Conservation (phyloP, 345 rosid species). For the Kandelia obovata region DNA sequence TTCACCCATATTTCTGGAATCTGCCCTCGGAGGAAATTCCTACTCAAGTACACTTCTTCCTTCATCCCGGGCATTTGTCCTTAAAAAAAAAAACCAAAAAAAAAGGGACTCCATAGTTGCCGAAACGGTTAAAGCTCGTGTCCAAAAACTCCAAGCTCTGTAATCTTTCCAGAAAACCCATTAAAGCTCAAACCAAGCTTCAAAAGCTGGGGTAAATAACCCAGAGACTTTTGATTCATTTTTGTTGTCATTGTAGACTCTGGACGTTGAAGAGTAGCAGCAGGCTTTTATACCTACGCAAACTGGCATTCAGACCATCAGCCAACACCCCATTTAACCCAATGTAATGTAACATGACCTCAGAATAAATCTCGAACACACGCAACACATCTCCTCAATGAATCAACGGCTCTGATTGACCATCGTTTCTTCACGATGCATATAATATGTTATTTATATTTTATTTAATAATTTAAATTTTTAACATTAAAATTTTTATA, state of each 20-base stretch:
- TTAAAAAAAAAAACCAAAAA: slow-evolving; percentile 10
- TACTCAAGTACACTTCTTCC: slow-evolving; percentile 48
- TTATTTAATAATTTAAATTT: no score
- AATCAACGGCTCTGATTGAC: no score
- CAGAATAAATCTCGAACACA: slow-evolving; percentile 9
- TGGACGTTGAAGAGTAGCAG: no score
- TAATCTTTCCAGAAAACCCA: slow-evolving; percentile 40
- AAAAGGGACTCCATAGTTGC: slow-evolving; percentile 50
- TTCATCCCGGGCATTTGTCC: slow-evolving; percentile 39
- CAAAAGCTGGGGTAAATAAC: slow-evolving; percentile 40
- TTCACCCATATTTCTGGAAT: slow-evolving; percentile 61
- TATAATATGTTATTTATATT: no score
- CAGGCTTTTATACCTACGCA: no score
- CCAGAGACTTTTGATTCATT: slow-evolving; percentile 12
- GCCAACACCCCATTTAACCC: no score
- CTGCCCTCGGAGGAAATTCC: slow-evolving; percentile 49
- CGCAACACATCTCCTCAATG: no score
- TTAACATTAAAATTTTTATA: no score
- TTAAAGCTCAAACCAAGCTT: slow-evolving; percentile 60
- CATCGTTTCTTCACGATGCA: no score
- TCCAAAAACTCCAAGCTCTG: slow-evolving; percentile 48
- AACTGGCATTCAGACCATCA: no score
- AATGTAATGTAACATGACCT: no score
- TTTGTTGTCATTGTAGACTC: no score
- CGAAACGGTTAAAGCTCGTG: slow-evolving; percentile 52